Percentiles rank a stretch among this genome's conserved stretches.
These are phyloP conservation scores for Pyricularia pennisetigena DNA, from an alignment of 2,329 filamentous ascomycete species.

Conservation along the genomic window DNA sequence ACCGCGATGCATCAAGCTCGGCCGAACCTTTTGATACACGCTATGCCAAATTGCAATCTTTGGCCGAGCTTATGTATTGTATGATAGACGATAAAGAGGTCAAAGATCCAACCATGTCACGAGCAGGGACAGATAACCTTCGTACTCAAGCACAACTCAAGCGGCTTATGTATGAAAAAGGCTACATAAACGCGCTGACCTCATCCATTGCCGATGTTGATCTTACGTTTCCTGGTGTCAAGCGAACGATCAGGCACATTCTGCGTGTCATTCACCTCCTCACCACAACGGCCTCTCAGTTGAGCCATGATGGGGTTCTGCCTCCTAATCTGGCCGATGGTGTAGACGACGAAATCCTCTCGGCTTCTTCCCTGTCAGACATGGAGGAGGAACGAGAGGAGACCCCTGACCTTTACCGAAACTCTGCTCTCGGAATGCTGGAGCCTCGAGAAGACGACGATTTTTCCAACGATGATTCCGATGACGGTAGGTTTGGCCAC, in stretches of 20 bases:
- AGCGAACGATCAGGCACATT: conserved; percentile 93
- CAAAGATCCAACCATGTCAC: conserved; percentile 38
- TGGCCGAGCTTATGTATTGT: conserved; percentile 86
- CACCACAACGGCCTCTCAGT: conserved; percentile 74
- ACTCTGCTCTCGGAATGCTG: conserved; percentile 90
- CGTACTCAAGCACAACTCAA: conserved; percentile 75
- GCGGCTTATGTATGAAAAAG: conserved; percentile 97
- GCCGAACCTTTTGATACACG: conserved; percentile 74
- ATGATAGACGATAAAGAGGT: conserved; percentile 81
- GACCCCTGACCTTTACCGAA: conserved; percentile 93
- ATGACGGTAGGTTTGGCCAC: conserved; percentile 38
- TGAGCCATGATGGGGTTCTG: conserved; percentile 75
- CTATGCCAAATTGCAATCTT: conserved; percentile 76
- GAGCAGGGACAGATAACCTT: conserved; percentile 20
- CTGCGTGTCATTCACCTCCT: conserved; percentile 79
- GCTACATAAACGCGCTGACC: conserved; percentile 81
- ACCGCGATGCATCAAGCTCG: conserved; percentile 75
- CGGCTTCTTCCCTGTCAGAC: conserved; percentile 81
- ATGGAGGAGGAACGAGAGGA: conserved; percentile 81
- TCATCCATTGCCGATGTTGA: conserved; percentile 91
- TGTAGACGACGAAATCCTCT: conserved; percentile 80
- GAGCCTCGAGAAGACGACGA: conserved; percentile 76
- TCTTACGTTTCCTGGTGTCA: conserved; percentile 86
- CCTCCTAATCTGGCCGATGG: conserved; percentile 39
- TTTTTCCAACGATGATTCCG: conserved; percentile 59